These are phyloP conservation scores for Kodamaea alishanica DNA, from an alignment of 1,139 yeast genomes.

Conservation along the genomic window DNA sequence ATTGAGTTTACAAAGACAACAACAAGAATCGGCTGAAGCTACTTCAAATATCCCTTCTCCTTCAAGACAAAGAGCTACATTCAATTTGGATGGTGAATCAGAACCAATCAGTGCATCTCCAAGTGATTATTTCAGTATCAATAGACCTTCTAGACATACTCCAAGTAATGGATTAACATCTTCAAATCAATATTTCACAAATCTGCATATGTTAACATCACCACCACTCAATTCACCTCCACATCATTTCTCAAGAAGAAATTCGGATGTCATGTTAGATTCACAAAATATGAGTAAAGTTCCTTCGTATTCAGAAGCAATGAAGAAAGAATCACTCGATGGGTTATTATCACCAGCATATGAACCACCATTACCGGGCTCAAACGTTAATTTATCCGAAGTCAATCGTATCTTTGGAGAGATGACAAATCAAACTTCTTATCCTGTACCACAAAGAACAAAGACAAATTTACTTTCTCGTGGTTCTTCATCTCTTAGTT, in stretches of 20 bases:
- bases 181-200: slow-evolving; percentile 1
- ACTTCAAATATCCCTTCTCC: slow-evolving; percentile 1
- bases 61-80: slow-evolving; percentile 34
- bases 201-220: slow-evolving; percentile 15
- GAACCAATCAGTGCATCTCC: neutral
- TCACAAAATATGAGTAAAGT: slow-evolving; percentile 51
- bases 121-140: slow-evolving; percentile 5
- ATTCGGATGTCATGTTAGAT: slow-evolving; percentile 35
- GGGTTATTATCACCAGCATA: slow-evolving; percentile 63
- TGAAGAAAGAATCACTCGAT: slow-evolving; percentile 44
- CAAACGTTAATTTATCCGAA: slow-evolving; percentile 31
- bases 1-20: slow-evolving; percentile 50
- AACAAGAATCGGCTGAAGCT: slow-evolving; percentile 23
- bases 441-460: slow-evolving; percentile 1
- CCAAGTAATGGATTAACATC: neutral
- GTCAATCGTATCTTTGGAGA: slow-evolving; percentile 24
- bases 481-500: slow-evolving; percentile 5
- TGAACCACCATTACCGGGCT: slow-evolving; percentile 51
- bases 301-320: slow-evolving; percentile 81
- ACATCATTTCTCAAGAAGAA: slow-evolving; percentile 55
- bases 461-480: slow-evolving; percentile 4
- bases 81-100: slow-evolving; percentile 40
- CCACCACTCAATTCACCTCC: slow-evolving; percentile 50
- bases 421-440: neutral
- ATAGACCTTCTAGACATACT: neutral